These are phyloP conservation scores for Trichosporon coremiiforme DNA, from an alignment of 1,284 basidiomycete species.

Conservation along the genomic window DNA sequence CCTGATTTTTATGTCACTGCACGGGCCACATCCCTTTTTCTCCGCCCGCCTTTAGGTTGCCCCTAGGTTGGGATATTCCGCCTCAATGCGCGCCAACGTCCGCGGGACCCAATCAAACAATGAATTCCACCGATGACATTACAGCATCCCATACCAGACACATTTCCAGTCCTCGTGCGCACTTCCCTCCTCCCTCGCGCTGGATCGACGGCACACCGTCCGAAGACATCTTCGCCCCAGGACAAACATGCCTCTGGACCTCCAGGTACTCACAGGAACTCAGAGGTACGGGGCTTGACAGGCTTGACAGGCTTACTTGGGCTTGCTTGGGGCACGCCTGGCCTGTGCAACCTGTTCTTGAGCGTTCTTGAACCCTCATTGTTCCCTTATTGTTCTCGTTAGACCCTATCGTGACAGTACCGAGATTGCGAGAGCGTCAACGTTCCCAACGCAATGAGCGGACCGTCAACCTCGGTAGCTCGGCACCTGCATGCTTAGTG, in stretches of 20 bases:
- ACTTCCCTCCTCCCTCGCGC: neutral
- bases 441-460: slow-evolving; percentile 6
- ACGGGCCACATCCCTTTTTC: slow-evolving; percentile 4
- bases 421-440: slow-evolving; percentile 7
- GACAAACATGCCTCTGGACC: neutral
- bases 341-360: neutral
- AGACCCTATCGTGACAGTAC: slow-evolving; percentile 12
- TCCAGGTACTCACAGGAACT: neutral
- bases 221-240: neutral
- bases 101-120: slow-evolving; percentile 1
- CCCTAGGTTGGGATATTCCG: slow-evolving; percentile 12
- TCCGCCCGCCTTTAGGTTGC: slow-evolving; percentile 6
- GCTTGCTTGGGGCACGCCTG: neutral
- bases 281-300: slow-evolving; percentile 10
- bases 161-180: slow-evolving; percentile 7
- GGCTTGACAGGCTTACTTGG: slow-evolving; percentile 1
- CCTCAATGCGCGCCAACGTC: neutral
- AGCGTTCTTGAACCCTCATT: neutral
- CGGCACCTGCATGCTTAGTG: slow-evolving; percentile 16
- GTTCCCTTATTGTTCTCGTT: slow-evolving; percentile 12
- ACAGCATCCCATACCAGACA: slow-evolving; percentile 9
- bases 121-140: neutral
- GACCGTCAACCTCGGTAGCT: slow-evolving; percentile 2
- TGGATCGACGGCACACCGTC: neutral
- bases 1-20: slow-evolving; percentile 15